phyloP scores from a whole-genome alignment of 2,329 filamentous ascomycete species.

The Aspergillus sp. region DNA sequence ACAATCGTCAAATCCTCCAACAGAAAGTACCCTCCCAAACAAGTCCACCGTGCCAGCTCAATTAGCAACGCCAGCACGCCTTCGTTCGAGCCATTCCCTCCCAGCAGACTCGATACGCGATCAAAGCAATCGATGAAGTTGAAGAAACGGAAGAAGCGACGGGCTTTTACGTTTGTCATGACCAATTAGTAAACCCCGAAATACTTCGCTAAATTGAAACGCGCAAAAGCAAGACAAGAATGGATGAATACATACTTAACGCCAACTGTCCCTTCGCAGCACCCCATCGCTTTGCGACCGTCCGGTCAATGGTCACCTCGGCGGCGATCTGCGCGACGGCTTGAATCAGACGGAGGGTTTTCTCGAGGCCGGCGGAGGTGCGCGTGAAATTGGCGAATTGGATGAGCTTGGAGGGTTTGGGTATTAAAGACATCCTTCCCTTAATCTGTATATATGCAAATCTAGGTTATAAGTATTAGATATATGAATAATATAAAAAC shows the following conservation, averaged over 20 bases:
- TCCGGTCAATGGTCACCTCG: conserved; percentile 15
- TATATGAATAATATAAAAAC: too few species aligned
- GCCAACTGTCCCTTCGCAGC: conserved; percentile 39
- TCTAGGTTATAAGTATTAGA: too few species aligned
- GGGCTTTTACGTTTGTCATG: conserved; percentile 32
- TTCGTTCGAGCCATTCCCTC: conserved; percentile 9
- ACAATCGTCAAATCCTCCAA: conserved; percentile 65
- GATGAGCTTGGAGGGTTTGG: background rate
- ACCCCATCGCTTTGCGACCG: conserved; percentile 30
- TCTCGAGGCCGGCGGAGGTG: conserved; percentile 31
- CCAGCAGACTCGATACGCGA: conserved; percentile 48
- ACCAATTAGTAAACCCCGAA: background rate
- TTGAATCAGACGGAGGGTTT: conserved; percentile 35
- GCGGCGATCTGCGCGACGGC: conserved; percentile 28
- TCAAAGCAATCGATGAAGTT: conserved; percentile 64
- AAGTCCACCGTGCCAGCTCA: conserved; percentile 57
- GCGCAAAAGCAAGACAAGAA: background rate
- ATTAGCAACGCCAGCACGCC: conserved; percentile 40
- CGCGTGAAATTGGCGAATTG: conserved; percentile 31
- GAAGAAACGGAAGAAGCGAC: conserved; percentile 68
- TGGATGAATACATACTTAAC: conserved; percentile 34
- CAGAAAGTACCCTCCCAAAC: conserved; percentile 66
- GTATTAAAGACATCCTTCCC: background rate
- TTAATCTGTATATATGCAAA: too few species aligned
- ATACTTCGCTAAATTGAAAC: background rate